Evolutionary conservation across 306 rosid species (phyloP).

Genomic region (Ormosia semicastrata): DNA sequence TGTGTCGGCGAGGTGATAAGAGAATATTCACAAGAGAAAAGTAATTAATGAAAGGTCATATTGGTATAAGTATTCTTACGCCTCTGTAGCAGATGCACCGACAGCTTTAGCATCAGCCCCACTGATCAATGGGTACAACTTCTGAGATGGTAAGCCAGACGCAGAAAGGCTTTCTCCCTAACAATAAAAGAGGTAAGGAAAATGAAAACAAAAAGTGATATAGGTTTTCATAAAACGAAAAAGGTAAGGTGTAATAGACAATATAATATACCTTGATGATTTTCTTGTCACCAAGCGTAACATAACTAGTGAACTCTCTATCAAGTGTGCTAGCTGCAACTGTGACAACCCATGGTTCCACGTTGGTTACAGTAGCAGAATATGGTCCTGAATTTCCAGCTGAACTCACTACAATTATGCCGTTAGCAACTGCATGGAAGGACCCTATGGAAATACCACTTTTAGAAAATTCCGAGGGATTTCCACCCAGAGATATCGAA

Average conservation of each 20-base stretch:
- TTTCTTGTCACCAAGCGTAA: conserved; percentile 52
- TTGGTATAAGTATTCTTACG: conserved; percentile 42
- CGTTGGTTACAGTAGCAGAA: conserved; percentile 10
- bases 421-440: conserved; percentile 59
- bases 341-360: conserved; percentile 65
- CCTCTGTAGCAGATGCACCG: background rate
- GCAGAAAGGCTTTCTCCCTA: conserved; percentile 70
- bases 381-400: conserved; percentile 63
- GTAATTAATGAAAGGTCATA: background rate
- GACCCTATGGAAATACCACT: conserved; percentile 47
- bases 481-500: conserved; percentile 50
- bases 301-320: conserved; percentile 36
- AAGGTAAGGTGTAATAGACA: background rate
- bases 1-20: background rate
- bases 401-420: conserved; percentile 50
- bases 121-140: conserved; percentile 48
- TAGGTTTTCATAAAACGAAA: background rate
- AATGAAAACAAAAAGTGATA: no score
- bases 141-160: conserved; percentile 25
- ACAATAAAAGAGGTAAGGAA: background rate
- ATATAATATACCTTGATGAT: conserved; percentile 36
- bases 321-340: conserved; percentile 81
- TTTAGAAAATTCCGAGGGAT: background rate
- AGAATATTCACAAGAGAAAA: background rate
- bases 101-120: conserved; percentile 32